Evolutionary conservation across 176 grass and related monocot species (phyloP), one percentile per base, ranked within the genome.

Genomic region (Carex cristatella): DNA sequence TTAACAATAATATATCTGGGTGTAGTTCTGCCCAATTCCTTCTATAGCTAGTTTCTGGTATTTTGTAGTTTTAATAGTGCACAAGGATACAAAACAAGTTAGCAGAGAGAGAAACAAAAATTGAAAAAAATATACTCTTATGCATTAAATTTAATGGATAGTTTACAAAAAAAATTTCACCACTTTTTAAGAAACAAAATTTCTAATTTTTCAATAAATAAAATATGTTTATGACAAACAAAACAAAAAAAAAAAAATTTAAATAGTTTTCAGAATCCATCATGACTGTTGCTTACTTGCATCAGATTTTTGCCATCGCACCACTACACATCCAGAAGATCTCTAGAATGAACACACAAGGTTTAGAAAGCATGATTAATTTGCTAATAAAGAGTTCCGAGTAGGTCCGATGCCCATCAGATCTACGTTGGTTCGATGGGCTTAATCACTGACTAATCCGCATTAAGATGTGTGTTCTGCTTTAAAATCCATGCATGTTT

Each of bases 21-120:
- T 49, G 48, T 10, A 86, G 75, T 54, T 79, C 85, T 10, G 61
- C 85, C 62, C 75, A 86, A 66, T 81, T 60, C 85, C 66, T 0
- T 42, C 13, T 5, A 40, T 5, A 40, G 38, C 38, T 40, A 18
- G 33, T 42, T 69, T 35, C 35, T 69, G 66, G 40, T 6, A 40
- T 4, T 69, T 38, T 69, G 66, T 35, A 16, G 66, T 69, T 15
- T 38, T 40, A 69, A 1, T 11, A 69, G 15, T 35, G 4, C 32
- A 40, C 13, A 69, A 18, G 31, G 30, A 68, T 33, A 46, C 66
- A 69, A 69, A 69, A 42, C 14, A 69, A 69, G 27, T 69, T 69
- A 69, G 35, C 33, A 69, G 32, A 38, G 7, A 13, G 4, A 32
- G 3, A 40, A 40, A 37, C 35, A 68, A 69, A 69, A 38, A 16